Percentiles rank a stretch among this genome's conserved stretches.
These are phyloP conservation scores for Sarocladiaceae sp. DNA, from an alignment of 2,329 filamentous ascomycete genomes.

Conservation along the genomic window DNA sequence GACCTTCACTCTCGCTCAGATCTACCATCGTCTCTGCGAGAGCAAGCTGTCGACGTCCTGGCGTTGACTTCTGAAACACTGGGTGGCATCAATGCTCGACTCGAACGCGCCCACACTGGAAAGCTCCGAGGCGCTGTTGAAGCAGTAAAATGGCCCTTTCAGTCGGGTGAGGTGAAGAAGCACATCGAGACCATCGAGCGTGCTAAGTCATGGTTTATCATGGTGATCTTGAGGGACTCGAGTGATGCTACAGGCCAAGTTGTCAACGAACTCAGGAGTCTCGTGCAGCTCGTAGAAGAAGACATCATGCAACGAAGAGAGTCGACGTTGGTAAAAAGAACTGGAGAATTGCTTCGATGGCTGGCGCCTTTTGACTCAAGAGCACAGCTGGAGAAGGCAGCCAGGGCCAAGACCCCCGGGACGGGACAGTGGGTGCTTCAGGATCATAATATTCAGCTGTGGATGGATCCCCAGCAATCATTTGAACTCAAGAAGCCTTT, in stretches of 20 bases:
- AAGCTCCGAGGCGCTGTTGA: conserved; percentile 14
- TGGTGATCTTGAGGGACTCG: conserved; percentile 19
- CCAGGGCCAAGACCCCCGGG: conserved; percentile 15
- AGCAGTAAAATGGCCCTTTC: conserved; percentile 18
- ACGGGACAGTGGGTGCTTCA: conserved; percentile 18
- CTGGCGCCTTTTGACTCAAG: conserved; percentile 16
- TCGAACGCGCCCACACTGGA: conserved; percentile 13
- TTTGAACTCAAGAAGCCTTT: conserved; percentile 14
- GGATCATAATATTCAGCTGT: conserved; percentile 12
- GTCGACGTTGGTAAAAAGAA: conserved; percentile 14
- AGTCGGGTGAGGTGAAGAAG: conserved; percentile 15
- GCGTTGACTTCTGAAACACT: conserved; percentile 16
- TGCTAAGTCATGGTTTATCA: conserved; percentile 22
- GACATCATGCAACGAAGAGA: conserved; percentile 16
- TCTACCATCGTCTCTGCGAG: background rate
- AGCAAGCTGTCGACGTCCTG: conserved; percentile 16
- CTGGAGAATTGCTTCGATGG: conserved; percentile 15
- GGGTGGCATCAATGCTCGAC: conserved; percentile 14
- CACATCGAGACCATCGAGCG: conserved; percentile 18
- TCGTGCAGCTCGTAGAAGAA: conserved; percentile 16
- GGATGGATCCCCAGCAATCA: conserved; percentile 11
- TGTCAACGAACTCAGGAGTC: conserved; percentile 17
- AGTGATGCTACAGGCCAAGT: conserved; percentile 16
- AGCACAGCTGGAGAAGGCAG: conserved; percentile 14
- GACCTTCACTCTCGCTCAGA: conserved; percentile 11